A percentile compares a stretch with the other conserved stretches of the same genome.
Conservation (phyloP, 257 asterid species). For the Rauvolfia tetraphylla region DNA sequence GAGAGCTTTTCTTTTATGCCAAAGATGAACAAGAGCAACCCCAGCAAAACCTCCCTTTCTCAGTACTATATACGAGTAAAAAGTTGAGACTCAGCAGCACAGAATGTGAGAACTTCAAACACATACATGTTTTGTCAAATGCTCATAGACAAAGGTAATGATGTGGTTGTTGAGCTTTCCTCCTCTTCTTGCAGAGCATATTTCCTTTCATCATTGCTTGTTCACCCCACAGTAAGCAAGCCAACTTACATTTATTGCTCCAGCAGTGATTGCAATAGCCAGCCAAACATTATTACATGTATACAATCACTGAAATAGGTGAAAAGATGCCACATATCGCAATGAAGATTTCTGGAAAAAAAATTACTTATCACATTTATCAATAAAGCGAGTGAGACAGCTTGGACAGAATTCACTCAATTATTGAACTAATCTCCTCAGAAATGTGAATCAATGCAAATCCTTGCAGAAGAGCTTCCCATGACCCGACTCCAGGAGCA, state of each 20-base stretch:
- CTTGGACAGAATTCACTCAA: slow-evolving; percentile 10
- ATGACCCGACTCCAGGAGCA: slow-evolving; percentile 27
- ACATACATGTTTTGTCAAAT: background rate
- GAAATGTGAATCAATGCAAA: slow-evolving; percentile 14
- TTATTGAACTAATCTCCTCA: slow-evolving; percentile 15
- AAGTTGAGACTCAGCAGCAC: background rate
- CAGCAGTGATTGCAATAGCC: background rate
- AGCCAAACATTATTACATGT: background rate
- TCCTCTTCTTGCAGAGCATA: background rate
- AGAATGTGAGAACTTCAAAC: background rate
- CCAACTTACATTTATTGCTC: background rate
- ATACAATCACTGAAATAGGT: background rate
- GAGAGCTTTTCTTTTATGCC: background rate
- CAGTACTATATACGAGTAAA: background rate
- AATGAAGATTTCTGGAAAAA: background rate
- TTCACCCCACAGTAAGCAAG: background rate
- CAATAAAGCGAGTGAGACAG: background rate
- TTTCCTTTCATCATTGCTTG: background rate
- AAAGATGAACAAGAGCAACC: background rate
- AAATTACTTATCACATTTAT: slow-evolving; percentile 2
- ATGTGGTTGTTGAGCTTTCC: background rate
- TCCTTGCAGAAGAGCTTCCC: slow-evolving; percentile 30
- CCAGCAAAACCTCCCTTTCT: background rate
- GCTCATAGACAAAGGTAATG: background rate
- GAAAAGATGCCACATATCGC: background rate